Conservation (phyloP, 495 filamentous ascomycete genomes). For the Penicillium angulare region DNA sequence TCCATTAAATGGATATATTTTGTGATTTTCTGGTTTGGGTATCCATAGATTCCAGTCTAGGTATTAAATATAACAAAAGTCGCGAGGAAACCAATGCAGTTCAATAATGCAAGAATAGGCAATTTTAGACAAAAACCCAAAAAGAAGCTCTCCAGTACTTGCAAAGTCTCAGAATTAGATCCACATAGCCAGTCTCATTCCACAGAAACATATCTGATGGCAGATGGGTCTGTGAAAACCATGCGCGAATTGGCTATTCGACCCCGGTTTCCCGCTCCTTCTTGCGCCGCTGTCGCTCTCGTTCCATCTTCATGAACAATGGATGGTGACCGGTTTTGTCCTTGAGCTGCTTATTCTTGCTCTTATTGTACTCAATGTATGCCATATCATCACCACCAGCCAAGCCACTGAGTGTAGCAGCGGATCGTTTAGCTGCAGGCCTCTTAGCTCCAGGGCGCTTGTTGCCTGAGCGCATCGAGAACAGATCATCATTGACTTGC, state of each 20-base stretch:
- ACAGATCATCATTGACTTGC: slow-evolving; percentile 79
- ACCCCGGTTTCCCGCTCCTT: slow-evolving; percentile 51
- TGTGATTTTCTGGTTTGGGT: no score
- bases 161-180: no score
- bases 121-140: background rate
- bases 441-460: slow-evolving; percentile 40
- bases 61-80: no score
- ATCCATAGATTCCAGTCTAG: no score
- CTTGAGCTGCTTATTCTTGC: slow-evolving; percentile 77
- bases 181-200: no score
- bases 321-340: slow-evolving; percentile 59
- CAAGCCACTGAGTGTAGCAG: slow-evolving; percentile 79
- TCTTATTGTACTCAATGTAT: slow-evolving; percentile 83
- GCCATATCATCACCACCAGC: slow-evolving; percentile 95
- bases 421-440: slow-evolving; percentile 66
- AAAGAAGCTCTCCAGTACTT: no score
- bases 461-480: slow-evolving; percentile 55
- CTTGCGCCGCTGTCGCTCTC: slow-evolving; percentile 67
- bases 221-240: no score
- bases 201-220: no score
- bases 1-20: no score
- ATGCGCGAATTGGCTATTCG: no score
- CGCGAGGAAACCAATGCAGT: background rate
- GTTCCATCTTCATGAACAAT: slow-evolving; percentile 79
- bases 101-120: no score